Evolutionary conservation across 805 yeast genomes (phyloP).

Genomic region (Cyberlindnera amylophila): DNA sequence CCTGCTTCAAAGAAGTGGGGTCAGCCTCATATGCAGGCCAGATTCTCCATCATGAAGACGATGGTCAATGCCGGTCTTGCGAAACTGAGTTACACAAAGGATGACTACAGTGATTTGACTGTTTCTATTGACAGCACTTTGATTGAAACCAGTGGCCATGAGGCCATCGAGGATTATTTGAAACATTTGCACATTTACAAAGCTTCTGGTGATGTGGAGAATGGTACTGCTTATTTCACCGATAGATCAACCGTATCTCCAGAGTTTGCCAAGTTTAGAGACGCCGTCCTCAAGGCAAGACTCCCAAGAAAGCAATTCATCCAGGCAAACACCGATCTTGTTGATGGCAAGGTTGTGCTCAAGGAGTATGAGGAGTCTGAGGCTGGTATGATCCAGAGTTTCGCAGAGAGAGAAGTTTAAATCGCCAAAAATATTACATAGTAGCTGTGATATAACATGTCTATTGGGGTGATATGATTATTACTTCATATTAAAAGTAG

Average conservation of each 20-base stretch:
- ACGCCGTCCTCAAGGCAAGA: slow-evolving; percentile 63
- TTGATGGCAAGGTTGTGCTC: slow-evolving; percentile 43
- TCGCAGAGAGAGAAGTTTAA: slow-evolving; percentile 50
- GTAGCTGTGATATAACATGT: too few relatives aligned
- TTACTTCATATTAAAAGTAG: too few relatives aligned
- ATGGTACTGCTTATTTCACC: slow-evolving; percentile 60
- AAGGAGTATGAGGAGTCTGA: slow-evolving; percentile 72
- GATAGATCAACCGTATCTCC: slow-evolving; percentile 66
- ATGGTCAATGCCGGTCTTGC: slow-evolving; percentile 64
- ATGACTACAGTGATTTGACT: slow-evolving; percentile 51
- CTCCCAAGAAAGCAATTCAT: slow-evolving; percentile 81
- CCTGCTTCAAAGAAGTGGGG: slow-evolving; percentile 84
- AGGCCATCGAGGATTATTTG: slow-evolving; percentile 68
- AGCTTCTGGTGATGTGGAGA: slow-evolving; percentile 65
- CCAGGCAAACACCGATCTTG: slow-evolving; percentile 68
- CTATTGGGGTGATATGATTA: too few relatives aligned
- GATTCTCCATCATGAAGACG: slow-evolving; percentile 78
- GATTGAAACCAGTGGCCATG: slow-evolving; percentile 67
- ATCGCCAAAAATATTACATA: neutral
- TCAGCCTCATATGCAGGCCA: slow-evolving; percentile 92
- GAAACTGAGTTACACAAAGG: slow-evolving; percentile 43
- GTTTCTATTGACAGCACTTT: slow-evolving; percentile 57
- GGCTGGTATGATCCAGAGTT: slow-evolving; percentile 76
- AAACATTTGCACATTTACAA: slow-evolving; percentile 73
- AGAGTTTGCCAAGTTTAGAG: slow-evolving; percentile 63